A percentile compares a stretch with the other conserved stretches of the same genome.
Conservation (phyloP, 1,139 yeast genomes). For the Hemisphaericaspora subhashii region DNA sequence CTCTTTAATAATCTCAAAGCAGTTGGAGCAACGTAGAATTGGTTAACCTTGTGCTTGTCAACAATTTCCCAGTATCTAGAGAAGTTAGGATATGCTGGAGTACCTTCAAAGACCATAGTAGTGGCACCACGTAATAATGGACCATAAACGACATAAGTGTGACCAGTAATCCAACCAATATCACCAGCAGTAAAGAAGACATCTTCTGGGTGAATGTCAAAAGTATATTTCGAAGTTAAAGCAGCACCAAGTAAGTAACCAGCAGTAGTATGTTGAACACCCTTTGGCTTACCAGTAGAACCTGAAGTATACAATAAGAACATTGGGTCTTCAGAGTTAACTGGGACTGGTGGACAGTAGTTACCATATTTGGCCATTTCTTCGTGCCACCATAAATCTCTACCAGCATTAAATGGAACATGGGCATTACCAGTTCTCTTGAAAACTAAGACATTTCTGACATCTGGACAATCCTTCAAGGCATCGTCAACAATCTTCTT, state of each 20-base stretch:
- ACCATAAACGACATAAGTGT: slow-evolving; percentile 79
- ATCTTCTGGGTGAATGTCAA: slow-evolving; percentile 74
- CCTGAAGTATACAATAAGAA: slow-evolving; percentile 69
- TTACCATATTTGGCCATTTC: slow-evolving; percentile 68
- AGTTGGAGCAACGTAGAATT: slow-evolving; percentile 88
- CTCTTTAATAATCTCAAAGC: slow-evolving; percentile 81
- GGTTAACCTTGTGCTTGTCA: slow-evolving; percentile 73
- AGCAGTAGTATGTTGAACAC: slow-evolving; percentile 73
- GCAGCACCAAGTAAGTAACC: slow-evolving; percentile 75
- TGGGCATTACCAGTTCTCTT: slow-evolving; percentile 70
- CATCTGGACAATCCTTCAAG: slow-evolving; percentile 65
- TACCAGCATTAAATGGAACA: slow-evolving; percentile 58
- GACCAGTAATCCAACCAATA: slow-evolving; percentile 90
- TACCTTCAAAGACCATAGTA: slow-evolving; percentile 81
- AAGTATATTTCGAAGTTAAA: slow-evolving; percentile 69
- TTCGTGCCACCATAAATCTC: slow-evolving; percentile 84
- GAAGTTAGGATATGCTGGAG: slow-evolving; percentile 80
- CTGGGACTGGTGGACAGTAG: slow-evolving; percentile 61
- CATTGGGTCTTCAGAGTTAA: slow-evolving; percentile 60
- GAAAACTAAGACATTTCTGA: slow-evolving; percentile 67
- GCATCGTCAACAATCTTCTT: slow-evolving; percentile 85
- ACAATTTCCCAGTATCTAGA: slow-evolving; percentile 85
- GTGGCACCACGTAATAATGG: slow-evolving; percentile 79
- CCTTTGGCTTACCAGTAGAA: slow-evolving; percentile 70
- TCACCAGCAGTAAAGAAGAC: slow-evolving; percentile 82